Evolutionary conservation across 305 asterid genomes (phyloP).

Genomic region (Petunia hybrid): DNA sequence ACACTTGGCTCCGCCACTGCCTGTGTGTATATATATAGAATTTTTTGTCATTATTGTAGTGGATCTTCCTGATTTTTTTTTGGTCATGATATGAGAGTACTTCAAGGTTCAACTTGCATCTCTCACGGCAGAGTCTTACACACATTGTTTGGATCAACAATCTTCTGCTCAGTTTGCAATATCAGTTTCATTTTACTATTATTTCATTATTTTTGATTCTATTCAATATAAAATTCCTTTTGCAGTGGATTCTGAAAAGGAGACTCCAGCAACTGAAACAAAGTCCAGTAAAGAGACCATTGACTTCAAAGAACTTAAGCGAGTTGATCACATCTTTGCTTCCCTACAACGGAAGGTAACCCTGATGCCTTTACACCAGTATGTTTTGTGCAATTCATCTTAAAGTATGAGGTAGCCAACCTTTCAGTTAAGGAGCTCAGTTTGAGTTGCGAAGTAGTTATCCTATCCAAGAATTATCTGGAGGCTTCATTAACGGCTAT

Average conservation of each 20-base stretch:
- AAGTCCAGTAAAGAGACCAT: constrained; percentile 78
- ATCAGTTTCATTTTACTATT: background rate
- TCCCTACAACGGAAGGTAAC: constrained; percentile 88
- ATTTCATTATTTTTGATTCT: background rate
- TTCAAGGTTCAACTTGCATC: background rate
- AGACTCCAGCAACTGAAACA: constrained; percentile 57
- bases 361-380: background rate
- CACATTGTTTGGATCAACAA: background rate
- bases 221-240: background rate
- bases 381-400: background rate
- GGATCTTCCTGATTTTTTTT: too few species aligned
- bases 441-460: background rate
- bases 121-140: background rate
- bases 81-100: background rate
- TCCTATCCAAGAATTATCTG: too few species aligned
- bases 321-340: constrained; percentile 91
- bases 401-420: background rate
- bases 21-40: background rate
- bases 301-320: constrained; percentile 84
- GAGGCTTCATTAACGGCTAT: background rate
- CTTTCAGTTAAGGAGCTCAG: background rate
- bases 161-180: background rate
- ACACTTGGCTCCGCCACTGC: too few species aligned
- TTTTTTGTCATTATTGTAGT: too few species aligned
- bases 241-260: constrained; percentile 77